Evolutionary conservation across 495 filamentous ascomycete genomes (phyloP), one percentile per base, ranked within the genome.

Genomic region (Amphirosellinia nigrospora): DNA sequence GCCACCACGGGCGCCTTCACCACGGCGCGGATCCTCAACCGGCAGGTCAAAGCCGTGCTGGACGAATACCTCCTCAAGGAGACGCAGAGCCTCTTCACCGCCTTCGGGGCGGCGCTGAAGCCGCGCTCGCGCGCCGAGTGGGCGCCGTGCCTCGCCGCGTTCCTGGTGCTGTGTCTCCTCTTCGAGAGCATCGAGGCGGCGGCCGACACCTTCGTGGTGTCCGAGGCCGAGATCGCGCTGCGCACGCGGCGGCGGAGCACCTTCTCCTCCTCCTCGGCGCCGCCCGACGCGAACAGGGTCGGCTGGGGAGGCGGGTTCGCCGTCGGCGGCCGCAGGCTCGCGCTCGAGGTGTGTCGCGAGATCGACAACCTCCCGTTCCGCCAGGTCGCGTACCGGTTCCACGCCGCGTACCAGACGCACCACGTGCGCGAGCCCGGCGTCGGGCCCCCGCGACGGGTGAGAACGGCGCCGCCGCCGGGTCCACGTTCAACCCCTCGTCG

Each of bases 361-460:
- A 76, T 87, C 34, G 85, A 87, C 52, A 84, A 86, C 66, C 73
- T 84, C 71, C 84, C 85, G 4, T 87, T 86, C 68, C 80, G 80
- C 63, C 83, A 85, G 78, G 84, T 85, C 66, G 83, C 80, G 13
- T 83, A 82, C 60, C 82, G 85, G 69, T 87, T 87, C 68, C 85
- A 87, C 72, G 82, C 86, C 68, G 80, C 86, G 53, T 87, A 86
- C 67, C 81, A 83, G 77, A 83, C 84, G 19, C 82, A 84, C 58
- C 78, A 66, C 19, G 64, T 74, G 59, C 74, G 81, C 39, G 84
- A 86, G 56, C 78, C 77, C 0, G 77, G 75, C 23, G 70, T 75
- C 52, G 64, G 64, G 0, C 21, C 8, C n/a, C 15, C 61, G n/a
- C n/a, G n/a, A n/a, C n/a, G n/a, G n/a, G n/a, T n/a, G n/a, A n/a